phyloP scores from a whole-genome alignment of 441 rosid species.

The Isatis lusitanica region DNA sequence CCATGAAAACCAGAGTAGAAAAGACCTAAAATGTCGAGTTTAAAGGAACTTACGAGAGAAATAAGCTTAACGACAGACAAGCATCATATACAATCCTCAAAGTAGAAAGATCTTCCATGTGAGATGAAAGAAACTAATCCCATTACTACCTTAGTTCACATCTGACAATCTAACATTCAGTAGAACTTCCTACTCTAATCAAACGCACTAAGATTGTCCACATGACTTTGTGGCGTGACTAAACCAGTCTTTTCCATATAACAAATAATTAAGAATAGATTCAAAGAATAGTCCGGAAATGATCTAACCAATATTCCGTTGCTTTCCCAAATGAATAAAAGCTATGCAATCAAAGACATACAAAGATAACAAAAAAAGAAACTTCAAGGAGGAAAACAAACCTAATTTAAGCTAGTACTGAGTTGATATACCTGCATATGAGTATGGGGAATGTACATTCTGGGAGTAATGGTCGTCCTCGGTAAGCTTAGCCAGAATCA shows the following conservation, averaged over 20 bases:
- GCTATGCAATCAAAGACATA: constrained; percentile 22
- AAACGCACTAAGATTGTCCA: not conserved
- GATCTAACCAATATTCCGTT: constrained; percentile 10
- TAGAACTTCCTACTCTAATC: constrained; percentile 11
- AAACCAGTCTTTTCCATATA: constrained; percentile 8
- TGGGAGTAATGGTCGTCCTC: constrained; percentile 89
- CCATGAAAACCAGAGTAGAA: constrained; percentile 72
- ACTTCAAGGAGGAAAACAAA: constrained; percentile 6
- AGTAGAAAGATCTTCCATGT: not conserved
- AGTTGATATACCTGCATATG: constrained; percentile 77
- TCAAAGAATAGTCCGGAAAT: constrained; percentile 9
- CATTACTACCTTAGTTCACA: constrained; percentile 24
- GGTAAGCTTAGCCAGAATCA: constrained; percentile 79
- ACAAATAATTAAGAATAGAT: not conserved
- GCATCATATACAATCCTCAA: constrained; percentile 3
- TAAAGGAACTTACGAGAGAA: constrained; percentile 44
- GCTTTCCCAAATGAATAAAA: constrained; percentile 3
- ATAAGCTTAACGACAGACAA: constrained; percentile 30
- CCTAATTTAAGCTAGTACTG: constrained; percentile 19
- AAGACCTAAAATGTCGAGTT: constrained; percentile 61
- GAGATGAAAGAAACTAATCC: constrained; percentile 1
- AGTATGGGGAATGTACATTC: constrained; percentile 78
- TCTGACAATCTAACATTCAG: not conserved
- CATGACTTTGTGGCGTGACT: constrained; percentile 11
- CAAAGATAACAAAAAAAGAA: constrained; percentile 22